Conservation (phyloP, 768 basidiomycete genomes). For the Phlebiopsis flavidoalba region DNA sequence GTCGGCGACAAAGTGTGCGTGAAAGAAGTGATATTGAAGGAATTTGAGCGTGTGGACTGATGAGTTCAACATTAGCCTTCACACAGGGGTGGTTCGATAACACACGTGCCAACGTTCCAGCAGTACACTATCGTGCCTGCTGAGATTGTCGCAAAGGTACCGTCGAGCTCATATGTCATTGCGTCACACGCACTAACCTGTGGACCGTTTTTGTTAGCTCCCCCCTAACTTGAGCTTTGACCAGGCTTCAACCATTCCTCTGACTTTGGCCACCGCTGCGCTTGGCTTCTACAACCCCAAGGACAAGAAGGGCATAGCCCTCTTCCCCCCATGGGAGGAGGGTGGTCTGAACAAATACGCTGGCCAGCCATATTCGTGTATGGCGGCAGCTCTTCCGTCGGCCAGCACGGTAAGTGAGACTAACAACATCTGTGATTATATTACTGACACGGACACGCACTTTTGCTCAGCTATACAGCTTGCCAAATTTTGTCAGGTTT, state of each 20-base stretch:
- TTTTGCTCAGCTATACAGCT: constrained; percentile 16
- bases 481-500: constrained; percentile 14
- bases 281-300: constrained; percentile 18
- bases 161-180: not conserved
- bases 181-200: not conserved
- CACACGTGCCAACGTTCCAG: constrained; percentile 2
- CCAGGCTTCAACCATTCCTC: constrained; percentile 25
- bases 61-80: not conserved
- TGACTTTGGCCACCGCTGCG: constrained; percentile 24
- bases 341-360: constrained; percentile 24
- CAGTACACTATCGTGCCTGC: constrained; percentile 7
- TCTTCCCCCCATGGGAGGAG: constrained; percentile 22
- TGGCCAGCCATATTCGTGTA: constrained; percentile 21
- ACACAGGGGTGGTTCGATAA: constrained; percentile 4
- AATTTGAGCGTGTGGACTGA: not conserved
- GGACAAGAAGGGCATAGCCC: constrained; percentile 15
- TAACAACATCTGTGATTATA: not conserved
- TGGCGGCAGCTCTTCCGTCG: constrained; percentile 21
- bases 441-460: not conserved
- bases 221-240: constrained; percentile 24
- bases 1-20: constrained; percentile 39
- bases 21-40: too few relatives aligned
- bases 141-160: constrained; percentile 7
- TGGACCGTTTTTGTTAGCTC: constrained; percentile 6
- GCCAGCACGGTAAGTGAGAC: constrained; percentile 19